These are phyloP conservation scores for Achaetomium macrosporum DNA, from an alignment of 2,329 filamentous ascomycete genomes.

Conservation along the genomic window DNA sequence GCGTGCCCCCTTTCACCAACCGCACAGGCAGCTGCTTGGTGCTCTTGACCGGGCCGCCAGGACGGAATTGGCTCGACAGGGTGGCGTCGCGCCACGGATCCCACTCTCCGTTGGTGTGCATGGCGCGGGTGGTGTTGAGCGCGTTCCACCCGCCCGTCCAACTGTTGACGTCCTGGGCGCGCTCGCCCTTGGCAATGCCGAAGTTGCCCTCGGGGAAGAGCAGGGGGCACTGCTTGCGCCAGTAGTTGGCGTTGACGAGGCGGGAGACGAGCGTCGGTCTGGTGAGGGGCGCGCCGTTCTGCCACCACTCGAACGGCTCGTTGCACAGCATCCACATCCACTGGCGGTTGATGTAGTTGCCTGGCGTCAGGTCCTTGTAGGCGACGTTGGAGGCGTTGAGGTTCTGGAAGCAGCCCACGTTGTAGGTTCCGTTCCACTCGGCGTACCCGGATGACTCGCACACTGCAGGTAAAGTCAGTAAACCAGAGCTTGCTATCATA, in stretches of 20 bases:
- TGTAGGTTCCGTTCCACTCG: slow-evolving; percentile 38
- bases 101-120: slow-evolving; percentile 36
- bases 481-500: neutral
- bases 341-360: slow-evolving; percentile 43
- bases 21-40: slow-evolving; percentile 30
- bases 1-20: slow-evolving; percentile 32
- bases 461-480: slow-evolving; percentile 8
- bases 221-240: slow-evolving; percentile 40
- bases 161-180: slow-evolving; percentile 31
- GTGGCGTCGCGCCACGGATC: slow-evolving; percentile 39
- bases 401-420: slow-evolving; percentile 42
- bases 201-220: slow-evolving; percentile 34
- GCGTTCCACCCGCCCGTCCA: slow-evolving; percentile 39
- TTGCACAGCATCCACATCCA: slow-evolving; percentile 55
- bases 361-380: slow-evolving; percentile 32
- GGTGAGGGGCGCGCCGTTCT: slow-evolving; percentile 40
- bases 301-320: slow-evolving; percentile 38
- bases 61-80: slow-evolving; percentile 33
- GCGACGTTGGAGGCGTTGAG: slow-evolving; percentile 40
- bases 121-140: slow-evolving; percentile 34
- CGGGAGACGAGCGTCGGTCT: slow-evolving; percentile 38
- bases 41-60: slow-evolving; percentile 34
- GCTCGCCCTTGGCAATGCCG: slow-evolving; percentile 30
- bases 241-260: slow-evolving; percentile 32
- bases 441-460: slow-evolving; percentile 40